A percentile compares a stretch with the other conserved stretches of the same genome.
Evolutionary conservation across 2,329 filamentous ascomycete species (phyloP).

Genomic region (Claviceps pusilla): DNA sequence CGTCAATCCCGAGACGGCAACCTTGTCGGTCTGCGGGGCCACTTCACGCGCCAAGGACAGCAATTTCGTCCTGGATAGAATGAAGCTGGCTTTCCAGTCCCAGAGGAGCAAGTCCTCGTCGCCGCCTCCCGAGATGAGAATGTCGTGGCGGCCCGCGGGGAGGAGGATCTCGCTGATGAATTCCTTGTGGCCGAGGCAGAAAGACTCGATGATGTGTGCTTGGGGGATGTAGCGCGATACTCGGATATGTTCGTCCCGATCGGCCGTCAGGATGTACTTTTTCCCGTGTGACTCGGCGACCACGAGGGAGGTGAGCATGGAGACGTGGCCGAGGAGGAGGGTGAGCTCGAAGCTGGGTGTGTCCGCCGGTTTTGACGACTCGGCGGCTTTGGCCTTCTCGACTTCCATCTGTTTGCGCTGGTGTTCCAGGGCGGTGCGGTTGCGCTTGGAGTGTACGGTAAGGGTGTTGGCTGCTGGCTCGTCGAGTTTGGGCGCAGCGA

Average conservation of each 20-base stretch:
- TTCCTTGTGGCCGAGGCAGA: slow-evolving; percentile 74
- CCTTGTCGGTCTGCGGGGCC: slow-evolving; percentile 21
- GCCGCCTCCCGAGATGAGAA: slow-evolving; percentile 75
- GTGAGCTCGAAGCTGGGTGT: slow-evolving; percentile 52
- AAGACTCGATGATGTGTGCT: slow-evolving; percentile 74
- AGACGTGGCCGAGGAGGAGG: slow-evolving; percentile 82
- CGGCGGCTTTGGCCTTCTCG: slow-evolving; percentile 11
- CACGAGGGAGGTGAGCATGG: slow-evolving; percentile 69
- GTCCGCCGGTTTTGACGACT: slow-evolving; percentile 16
- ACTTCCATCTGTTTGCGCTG: slow-evolving; percentile 35
- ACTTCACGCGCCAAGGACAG: slow-evolving; percentile 26
- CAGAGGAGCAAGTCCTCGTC: slow-evolving; percentile 67
- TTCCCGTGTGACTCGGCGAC: slow-evolving; percentile 30
- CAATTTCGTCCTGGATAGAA: slow-evolving; percentile 41
- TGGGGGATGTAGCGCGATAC: slow-evolving; percentile 71
- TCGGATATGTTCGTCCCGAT: slow-evolving; percentile 63
- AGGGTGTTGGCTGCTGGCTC: slow-evolving; percentile 40
- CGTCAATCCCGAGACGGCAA: slow-evolving; percentile 32
- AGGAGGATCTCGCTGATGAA: slow-evolving; percentile 70
- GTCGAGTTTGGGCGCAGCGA: slow-evolving; percentile 14
- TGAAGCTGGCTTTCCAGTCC: slow-evolving; percentile 53
- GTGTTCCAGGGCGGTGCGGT: slow-evolving; percentile 43
- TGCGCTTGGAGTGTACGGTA: slow-evolving; percentile 51
- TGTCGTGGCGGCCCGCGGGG: slow-evolving; percentile 35
- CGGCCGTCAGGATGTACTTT: slow-evolving; percentile 39